Base-by-base conservation (phyloP, 108 stramenopile species). In the Conticribra guillardii region DNA sequence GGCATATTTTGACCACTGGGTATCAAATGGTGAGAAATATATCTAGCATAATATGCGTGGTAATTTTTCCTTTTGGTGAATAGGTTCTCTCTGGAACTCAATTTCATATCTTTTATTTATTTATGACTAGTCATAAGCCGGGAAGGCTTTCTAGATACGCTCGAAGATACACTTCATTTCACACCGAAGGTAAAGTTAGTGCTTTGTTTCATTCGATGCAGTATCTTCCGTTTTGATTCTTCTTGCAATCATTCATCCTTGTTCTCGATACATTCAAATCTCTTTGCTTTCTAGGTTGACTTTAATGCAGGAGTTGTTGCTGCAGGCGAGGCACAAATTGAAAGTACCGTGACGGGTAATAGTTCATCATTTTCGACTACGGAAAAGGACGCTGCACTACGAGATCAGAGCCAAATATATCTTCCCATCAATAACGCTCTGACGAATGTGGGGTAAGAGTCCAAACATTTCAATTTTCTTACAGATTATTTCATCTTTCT, bases 241-340 rank as follows among this genome's bases (percentile, higher is more conserved):
- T n/a, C n/a, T n/a, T n/a, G n/a, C n/a, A n/a, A n/a, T n/a, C n/a
- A n/a, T n/a, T n/a, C n/a, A n/a, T n/a, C n/a, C n/a, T n/a, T n/a
- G n/a, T n/a, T n/a, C n/a, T n/a, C n/a, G n/a, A n/a, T n/a, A n/a
- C n/a, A n/a, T n/a, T n/a, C n/a, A n/a, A n/a, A n/a, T n/a, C n/a
- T n/a, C n/a, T n/a, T n/a, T n/a, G n/a, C n/a, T n/a, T n/a, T n/a
- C n/a, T 73, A 84, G 81, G 88, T 88, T 16, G 95, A 96, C 81
- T 96, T 96, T 75, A 96, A 96, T 81, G 95, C 95, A 1, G 95
- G 92, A 1, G 95, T 93, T 11, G 92, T 96, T 0, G 95, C 95
- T 2, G 95, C 95, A 8, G 95, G 95, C 34, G 92, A 92, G 59
- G 92, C 95, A 1, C 92, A 93, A 60, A 96, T 96, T 71, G 95